phyloP scores from a whole-genome alignment of 495 filamentous ascomycete genomes.

The Penicillium atrosanguineum region DNA sequence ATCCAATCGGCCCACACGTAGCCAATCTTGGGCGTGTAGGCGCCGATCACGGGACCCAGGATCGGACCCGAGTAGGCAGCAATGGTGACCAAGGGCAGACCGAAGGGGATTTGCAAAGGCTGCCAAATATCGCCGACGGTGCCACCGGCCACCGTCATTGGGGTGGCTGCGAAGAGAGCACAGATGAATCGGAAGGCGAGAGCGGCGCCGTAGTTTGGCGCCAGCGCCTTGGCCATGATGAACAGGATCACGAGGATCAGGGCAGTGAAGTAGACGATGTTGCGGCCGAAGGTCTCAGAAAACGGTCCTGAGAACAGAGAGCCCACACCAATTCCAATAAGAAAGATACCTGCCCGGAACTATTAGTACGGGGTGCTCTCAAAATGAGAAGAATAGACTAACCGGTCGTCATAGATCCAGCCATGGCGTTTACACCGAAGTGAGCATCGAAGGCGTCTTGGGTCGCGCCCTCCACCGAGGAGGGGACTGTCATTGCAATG shows the following conservation, averaged over 20 bases:
- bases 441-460: conserved; percentile 24
- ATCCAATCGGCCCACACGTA: conserved; percentile 48
- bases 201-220: conserved; percentile 43
- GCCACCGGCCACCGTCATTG: conserved; percentile 45
- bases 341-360: conserved; percentile 37
- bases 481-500: conserved; percentile 12
- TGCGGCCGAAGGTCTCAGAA: conserved; percentile 55
- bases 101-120: conserved; percentile 38
- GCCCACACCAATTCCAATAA: conserved; percentile 57
- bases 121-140: conserved; percentile 44
- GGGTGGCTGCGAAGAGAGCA: conserved; percentile 45
- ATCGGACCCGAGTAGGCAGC: conserved; percentile 37
- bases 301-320: conserved; percentile 46
- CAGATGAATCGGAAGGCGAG: conserved; percentile 46
- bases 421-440: conserved; percentile 49
- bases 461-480: conserved; percentile 11
- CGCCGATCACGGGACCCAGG: conserved; percentile 42
- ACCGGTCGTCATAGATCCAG: conserved; percentile 41
- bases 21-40: conserved; percentile 38
- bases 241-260: conserved; percentile 45
- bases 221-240: conserved; percentile 44
- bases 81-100: conserved; percentile 41
- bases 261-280: conserved; percentile 53
- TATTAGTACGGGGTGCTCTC: not conserved
- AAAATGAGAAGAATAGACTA: not conserved